These are phyloP conservation scores for Xylaria telfairii DNA, from an alignment of 495 filamentous ascomycete species.

Conservation along the genomic window DNA sequence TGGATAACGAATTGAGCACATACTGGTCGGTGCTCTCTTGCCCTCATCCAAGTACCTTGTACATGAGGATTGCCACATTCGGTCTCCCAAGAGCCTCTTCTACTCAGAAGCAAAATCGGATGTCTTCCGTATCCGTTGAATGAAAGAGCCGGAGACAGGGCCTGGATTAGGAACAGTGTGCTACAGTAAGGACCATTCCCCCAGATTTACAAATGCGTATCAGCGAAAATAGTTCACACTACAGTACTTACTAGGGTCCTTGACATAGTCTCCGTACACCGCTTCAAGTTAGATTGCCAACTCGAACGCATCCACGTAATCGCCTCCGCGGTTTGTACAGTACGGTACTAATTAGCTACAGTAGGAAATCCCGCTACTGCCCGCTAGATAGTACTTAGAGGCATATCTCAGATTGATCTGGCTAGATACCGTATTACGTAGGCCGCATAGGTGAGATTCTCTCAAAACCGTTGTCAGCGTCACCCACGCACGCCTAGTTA, in stretches of 20 bases:
- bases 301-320: slow-evolving; percentile 14
- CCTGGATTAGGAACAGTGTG: slow-evolving; percentile 17
- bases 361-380: no score
- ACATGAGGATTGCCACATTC: not conserved
- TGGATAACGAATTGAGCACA: slow-evolving; percentile 5
- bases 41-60: not conserved
- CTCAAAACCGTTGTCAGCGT: slow-evolving; percentile 20
- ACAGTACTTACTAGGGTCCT: slow-evolving; percentile 14
- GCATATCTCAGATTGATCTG: slow-evolving; percentile 3
- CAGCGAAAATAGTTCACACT: slow-evolving; percentile 16
- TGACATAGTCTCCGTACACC: slow-evolving; percentile 11
- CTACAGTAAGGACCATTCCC: slow-evolving; percentile 26
- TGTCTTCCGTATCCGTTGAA: slow-evolving; percentile 24
- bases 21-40: not conserved
- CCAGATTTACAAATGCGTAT: slow-evolving; percentile 29
- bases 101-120: slow-evolving; percentile 11
- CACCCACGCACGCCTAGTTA: not conserved
- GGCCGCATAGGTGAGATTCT: slow-evolving; percentile 7
- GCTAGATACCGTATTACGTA: not conserved
- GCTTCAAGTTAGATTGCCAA: slow-evolving; percentile 20
- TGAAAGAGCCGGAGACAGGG: slow-evolving; percentile 26
- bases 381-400: not conserved
- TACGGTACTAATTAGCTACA: slow-evolving; percentile 9
- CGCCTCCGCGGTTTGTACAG: not conserved
- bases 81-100: slow-evolving; percentile 1